Base-by-base conservation (phyloP, 306 rosid species). In the Begonia peltatifolia region DNA sequence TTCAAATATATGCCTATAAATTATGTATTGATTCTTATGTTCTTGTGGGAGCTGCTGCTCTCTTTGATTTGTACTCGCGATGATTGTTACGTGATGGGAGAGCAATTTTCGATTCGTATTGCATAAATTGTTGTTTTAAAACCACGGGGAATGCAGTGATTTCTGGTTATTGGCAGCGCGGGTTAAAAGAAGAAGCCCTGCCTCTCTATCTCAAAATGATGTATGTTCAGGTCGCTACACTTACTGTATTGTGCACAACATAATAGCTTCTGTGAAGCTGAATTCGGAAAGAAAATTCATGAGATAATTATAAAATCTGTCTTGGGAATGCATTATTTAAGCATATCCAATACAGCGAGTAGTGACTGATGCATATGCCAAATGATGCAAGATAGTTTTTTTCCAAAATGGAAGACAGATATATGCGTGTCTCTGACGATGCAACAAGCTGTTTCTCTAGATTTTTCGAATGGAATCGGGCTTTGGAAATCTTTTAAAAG, bases 131-230 rank as follows among this genome's bases (percentile, higher is more conserved):
- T 54, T 17, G 56, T 30, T 59, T 77, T 52, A 82, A 71, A 25
- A 61, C 74, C 0, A 93, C 95, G 10, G 73, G 95, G 93, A 82
- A 82, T 73, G 95, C 95, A 47, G 66, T 86, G 81, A 54, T 82
- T 57, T 73, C 85, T 1, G 85, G 93, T 10, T 75, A 77, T 69
- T 79, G 82, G 58, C 81, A 76, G 49, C 56, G 68, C 56, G 78
- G 67, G 59, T 58, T 42, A 71, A 59, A 74, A 56, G 58, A 59
- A 60, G 74, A 82, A 67, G 76, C 93, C 42, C 62, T 79, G 79
- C 71, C 76, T 30, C 55, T 77, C 22, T 73, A 79, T 68, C 53
- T 70, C 62, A 47, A 58, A 79, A 77, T 11, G 63, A 60, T 52
- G 53, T 75, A 53, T 57, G 62, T 41, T 68, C 71, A 14, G 83